These are phyloP conservation scores for Mycena vitilis DNA, from an alignment of 768 basidiomycete genomes.

Conservation along the genomic window DNA sequence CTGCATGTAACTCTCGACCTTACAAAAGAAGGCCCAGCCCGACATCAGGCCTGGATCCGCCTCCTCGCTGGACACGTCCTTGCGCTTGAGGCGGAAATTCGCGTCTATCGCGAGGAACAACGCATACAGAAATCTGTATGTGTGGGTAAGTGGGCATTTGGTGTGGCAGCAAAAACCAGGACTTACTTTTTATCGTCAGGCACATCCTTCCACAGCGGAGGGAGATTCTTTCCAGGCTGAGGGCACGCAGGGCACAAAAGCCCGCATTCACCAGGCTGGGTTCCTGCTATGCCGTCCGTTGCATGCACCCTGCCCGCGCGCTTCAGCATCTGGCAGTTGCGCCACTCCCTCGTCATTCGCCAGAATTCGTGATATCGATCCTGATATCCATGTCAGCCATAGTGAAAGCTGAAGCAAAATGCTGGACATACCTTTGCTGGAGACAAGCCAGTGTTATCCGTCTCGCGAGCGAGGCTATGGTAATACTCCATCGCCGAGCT, in stretches of 20 bases:
- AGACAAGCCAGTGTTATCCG: slow-evolving; percentile 5
- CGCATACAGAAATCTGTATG: background rate
- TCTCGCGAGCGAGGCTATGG: slow-evolving; percentile 2
- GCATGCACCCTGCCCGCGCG: background rate
- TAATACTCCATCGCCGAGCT: background rate
- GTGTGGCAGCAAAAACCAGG: accelerated
- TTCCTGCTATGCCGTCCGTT: background rate
- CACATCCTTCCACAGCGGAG: background rate
- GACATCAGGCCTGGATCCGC: too few relatives aligned
- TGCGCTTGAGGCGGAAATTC: too few relatives aligned
- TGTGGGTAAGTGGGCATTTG: background rate
- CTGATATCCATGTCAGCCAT: background rate
- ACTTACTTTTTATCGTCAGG: background rate
- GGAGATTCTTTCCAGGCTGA: background rate
- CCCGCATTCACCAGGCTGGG: background rate
- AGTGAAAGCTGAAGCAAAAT: background rate
- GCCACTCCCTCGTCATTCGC: slow-evolving; percentile 8
- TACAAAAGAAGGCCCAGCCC: background rate
- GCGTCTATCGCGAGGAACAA: background rate
- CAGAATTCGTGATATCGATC: slow-evolving; percentile 1
- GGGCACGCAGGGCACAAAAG: background rate
- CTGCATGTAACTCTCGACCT: background rate
- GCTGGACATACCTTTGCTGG: background rate
- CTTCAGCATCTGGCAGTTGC: slow-evolving; percentile 3
- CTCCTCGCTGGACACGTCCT: too few relatives aligned